These are phyloP conservation scores for Alternaria ventricosa DNA, from an alignment of 2,329 filamentous ascomycete genomes.

Conservation along the genomic window DNA sequence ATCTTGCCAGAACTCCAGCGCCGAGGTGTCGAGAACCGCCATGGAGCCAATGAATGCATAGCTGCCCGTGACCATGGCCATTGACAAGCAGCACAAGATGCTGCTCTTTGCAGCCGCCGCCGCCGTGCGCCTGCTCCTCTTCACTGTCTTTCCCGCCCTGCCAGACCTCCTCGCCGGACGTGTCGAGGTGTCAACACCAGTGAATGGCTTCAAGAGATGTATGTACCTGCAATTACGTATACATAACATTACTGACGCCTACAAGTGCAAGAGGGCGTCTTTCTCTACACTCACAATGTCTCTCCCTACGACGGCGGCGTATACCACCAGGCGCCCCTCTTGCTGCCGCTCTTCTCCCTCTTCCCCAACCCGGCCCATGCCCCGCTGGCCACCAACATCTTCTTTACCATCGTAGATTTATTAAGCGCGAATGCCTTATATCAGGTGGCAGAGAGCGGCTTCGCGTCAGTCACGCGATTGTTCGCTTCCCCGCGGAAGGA, in stretches of 20 bases:
- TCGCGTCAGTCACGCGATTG: conserved; percentile 73
- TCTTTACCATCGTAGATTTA: conserved; percentile 84
- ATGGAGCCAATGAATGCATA: conserved; percentile 20
- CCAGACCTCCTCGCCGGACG: conserved; percentile 86
- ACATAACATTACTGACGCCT: conserved; percentile 11
- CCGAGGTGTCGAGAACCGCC: background rate
- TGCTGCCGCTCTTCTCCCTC: conserved; percentile 89
- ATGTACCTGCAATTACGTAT: conserved; percentile 30
- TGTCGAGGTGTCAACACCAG: conserved; percentile 95
- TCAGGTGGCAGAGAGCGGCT: conserved; percentile 80
- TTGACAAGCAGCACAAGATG: conserved; percentile 59
- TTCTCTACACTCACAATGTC: conserved; percentile 94
- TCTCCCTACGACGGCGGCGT: conserved; percentile 96
- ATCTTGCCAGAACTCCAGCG: conserved; percentile 13
- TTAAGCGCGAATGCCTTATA: conserved; percentile 80
- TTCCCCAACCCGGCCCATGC: conserved; percentile 73
- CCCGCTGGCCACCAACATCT: conserved; percentile 76
- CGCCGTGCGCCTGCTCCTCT: conserved; percentile 78
- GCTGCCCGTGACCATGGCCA: conserved; percentile 52
- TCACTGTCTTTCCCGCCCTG: conserved; percentile 79
- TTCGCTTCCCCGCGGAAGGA: conserved; percentile 81
- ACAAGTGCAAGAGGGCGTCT: conserved; percentile 91
- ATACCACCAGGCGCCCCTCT: conserved; percentile 77
- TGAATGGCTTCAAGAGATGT: conserved; percentile 98
- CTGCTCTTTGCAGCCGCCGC: conserved; percentile 78